Conservation (phyloP, 768 basidiomycete genomes). For the Naematelia encephala region DNA sequence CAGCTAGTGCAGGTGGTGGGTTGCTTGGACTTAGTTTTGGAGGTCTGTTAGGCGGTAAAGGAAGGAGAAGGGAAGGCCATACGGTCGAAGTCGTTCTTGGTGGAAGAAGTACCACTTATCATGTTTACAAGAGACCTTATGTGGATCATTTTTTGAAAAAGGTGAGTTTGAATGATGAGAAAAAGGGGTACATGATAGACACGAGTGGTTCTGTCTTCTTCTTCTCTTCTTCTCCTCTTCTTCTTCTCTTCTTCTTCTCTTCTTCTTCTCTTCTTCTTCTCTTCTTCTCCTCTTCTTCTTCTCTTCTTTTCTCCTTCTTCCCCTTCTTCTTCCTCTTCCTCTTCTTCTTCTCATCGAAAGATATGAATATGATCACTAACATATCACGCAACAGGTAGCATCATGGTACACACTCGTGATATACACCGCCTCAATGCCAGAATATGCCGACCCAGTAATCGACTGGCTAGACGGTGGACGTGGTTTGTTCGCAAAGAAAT, state of each 20-base stretch:
- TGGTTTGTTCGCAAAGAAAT: slow-evolving; percentile 78
- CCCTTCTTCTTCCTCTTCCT: neutral
- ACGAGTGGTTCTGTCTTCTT: too few relatives aligned
- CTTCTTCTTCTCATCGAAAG: neutral
- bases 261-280: too few relatives aligned
- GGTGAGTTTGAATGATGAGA: slow-evolving; percentile 56
- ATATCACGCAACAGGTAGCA: slow-evolving; percentile 66
- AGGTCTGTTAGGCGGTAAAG: slow-evolving; percentile 35
- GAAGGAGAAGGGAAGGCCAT: slow-evolving; percentile 61
- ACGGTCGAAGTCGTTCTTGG: slow-evolving; percentile 90
- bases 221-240: too few relatives aligned
- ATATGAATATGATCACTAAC: neutral
- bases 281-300: neutral
- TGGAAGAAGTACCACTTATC: slow-evolving; percentile 85
- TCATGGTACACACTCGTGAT: slow-evolving; percentile 98
- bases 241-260: too few relatives aligned
- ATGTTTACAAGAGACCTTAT: slow-evolving; percentile 97
- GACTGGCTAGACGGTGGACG: slow-evolving; percentile 97
- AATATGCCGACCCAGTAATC: slow-evolving; percentile 99
- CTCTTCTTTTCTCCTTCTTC: neutral
- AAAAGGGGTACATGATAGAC: too few relatives aligned
- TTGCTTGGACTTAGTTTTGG: slow-evolving; percentile 43
- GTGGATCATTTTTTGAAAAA: slow-evolving; percentile 91
- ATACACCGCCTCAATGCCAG: slow-evolving; percentile 98
- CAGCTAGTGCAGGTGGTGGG: slow-evolving; percentile 53